Evolutionary conservation across 352 stramenopile species (phyloP).

Genomic region (Phytophthora ohioensis): DNA sequence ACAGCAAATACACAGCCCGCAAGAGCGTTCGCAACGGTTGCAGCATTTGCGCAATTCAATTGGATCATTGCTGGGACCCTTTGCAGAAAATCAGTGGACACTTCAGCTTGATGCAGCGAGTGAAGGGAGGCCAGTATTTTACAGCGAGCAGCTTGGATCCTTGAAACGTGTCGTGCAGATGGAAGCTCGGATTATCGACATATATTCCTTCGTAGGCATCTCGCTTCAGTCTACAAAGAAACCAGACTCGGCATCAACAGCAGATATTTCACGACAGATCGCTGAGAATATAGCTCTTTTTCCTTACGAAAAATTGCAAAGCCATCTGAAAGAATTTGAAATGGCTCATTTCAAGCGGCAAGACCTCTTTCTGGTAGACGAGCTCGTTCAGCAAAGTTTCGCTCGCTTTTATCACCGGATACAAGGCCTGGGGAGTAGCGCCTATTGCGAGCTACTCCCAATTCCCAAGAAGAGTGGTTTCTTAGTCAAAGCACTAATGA

Average conservation of each 20-base stretch:
- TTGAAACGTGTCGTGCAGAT: slow-evolving; percentile 65
- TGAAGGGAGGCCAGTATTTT: slow-evolving; percentile 37
- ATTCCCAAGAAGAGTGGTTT: slow-evolving; percentile 79
- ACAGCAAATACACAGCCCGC: slow-evolving; percentile 25
- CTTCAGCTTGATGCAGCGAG: slow-evolving; percentile 9
- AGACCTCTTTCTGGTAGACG: slow-evolving; percentile 84
- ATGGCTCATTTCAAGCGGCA: slow-evolving; percentile 81
- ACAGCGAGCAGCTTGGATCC: slow-evolving; percentile 59
- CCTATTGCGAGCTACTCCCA: slow-evolving; percentile 60
- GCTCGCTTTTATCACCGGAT: slow-evolving; percentile 59
- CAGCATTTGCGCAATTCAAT: slow-evolving; percentile 36
- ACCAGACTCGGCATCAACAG: slow-evolving; percentile 34
- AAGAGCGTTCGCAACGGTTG: slow-evolving; percentile 17
- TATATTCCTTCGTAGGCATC: slow-evolving; percentile 54
- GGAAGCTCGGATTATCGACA: slow-evolving; percentile 58
- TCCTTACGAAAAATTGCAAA: slow-evolving; percentile 56
- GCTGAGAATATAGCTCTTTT: slow-evolving; percentile 65
- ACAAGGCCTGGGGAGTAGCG: slow-evolving; percentile 70
- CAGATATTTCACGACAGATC: slow-evolving; percentile 66
- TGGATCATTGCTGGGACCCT: slow-evolving; percentile 34
- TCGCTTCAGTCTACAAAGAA: slow-evolving; percentile 23
- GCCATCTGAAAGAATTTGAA: slow-evolving; percentile 54
- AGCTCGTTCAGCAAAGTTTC: slow-evolving; percentile 69
- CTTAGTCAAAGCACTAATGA: slow-evolving; percentile 83
- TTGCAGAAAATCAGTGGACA: slow-evolving; percentile 63